Conservation (phyloP, 176 grass and related monocot genomes). For the Puya raimondii region DNA sequence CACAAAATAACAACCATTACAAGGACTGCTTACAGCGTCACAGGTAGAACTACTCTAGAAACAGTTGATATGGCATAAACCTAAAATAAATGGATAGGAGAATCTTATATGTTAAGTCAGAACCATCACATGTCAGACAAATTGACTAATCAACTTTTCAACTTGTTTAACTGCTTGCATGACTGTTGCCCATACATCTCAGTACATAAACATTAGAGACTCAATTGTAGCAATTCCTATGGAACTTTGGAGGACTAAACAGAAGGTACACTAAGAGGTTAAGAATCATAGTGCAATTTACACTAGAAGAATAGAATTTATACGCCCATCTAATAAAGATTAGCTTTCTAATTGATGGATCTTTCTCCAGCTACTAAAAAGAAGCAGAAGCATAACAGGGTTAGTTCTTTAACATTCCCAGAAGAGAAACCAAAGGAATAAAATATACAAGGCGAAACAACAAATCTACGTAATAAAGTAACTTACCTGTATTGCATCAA, state of each 20-base stretch:
- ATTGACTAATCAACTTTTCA: too few relatives aligned
- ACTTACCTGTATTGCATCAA: conserved; percentile 91
- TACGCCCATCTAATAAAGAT: too few relatives aligned
- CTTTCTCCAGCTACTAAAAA: too few relatives aligned
- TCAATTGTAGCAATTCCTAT: neutral
- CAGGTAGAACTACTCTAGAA: neutral
- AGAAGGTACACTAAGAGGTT: neutral
- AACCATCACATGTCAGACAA: too few relatives aligned
- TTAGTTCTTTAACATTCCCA: too few relatives aligned
- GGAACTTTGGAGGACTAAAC: neutral
- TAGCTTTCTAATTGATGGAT: too few relatives aligned
- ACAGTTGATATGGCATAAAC: neutral
- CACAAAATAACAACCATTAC: neutral
- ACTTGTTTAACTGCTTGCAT: too few relatives aligned
- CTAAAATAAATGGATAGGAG: neutral
- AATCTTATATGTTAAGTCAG: neutral
- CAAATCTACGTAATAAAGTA: neutral
- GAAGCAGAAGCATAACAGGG: too few relatives aligned
- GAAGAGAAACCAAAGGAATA: too few relatives aligned
- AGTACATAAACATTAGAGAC: neutral
- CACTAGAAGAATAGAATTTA: neutral
- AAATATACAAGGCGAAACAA: too few relatives aligned
- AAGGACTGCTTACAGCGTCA: neutral
- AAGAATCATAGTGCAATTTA: neutral
- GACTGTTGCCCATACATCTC: too few relatives aligned